Percentiles rank a stretch among this genome's conserved stretches.
These are phyloP conservation scores for Euphorbia pulcherrima DNA, from an alignment of 345 rosid species.

Conservation along the genomic window DNA sequence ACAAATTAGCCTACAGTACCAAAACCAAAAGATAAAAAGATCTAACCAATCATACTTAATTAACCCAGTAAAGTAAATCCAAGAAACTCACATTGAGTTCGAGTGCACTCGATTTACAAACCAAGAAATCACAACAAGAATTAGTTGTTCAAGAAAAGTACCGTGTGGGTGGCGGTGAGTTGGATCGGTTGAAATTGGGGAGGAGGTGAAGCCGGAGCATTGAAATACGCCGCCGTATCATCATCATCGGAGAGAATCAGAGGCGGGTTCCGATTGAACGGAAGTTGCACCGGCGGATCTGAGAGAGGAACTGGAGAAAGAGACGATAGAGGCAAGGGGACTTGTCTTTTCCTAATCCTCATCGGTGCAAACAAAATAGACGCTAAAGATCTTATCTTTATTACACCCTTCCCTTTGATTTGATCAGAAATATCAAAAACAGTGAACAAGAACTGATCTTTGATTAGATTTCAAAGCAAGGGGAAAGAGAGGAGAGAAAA, in stretches of 20 bases:
- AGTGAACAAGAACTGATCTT: slow-evolving; percentile 16
- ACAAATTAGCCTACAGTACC: slow-evolving; percentile 23
- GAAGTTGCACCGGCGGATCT: slow-evolving; percentile 83
- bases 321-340: slow-evolving; percentile 65
- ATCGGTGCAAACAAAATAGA: slow-evolving; percentile 44
- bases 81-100: slow-evolving; percentile 19
- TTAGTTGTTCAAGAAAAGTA: not conserved
- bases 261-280: slow-evolving; percentile 10
- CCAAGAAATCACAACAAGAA: not conserved
- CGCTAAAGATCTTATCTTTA: too few species aligned
- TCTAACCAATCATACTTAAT: slow-evolving; percentile 26
- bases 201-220: slow-evolving; percentile 35
- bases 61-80: slow-evolving; percentile 10
- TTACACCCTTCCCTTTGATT: slow-evolving; percentile 12
- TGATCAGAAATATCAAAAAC: not conserved
- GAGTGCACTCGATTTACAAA: slow-evolving; percentile 32
- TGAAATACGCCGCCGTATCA: not conserved
- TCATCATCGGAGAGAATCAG: slow-evolving; percentile 15
- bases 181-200: slow-evolving; percentile 44
- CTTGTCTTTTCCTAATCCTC: slow-evolving; percentile 96
- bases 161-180: not conserved
- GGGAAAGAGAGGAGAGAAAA: not conserved
- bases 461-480: slow-evolving; percentile 8
- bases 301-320: slow-evolving; percentile 67
- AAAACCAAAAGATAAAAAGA: not conserved